Evolutionary conservation across 345 rosid genomes (phyloP).

Genomic region (Lepidium aucheri): DNA sequence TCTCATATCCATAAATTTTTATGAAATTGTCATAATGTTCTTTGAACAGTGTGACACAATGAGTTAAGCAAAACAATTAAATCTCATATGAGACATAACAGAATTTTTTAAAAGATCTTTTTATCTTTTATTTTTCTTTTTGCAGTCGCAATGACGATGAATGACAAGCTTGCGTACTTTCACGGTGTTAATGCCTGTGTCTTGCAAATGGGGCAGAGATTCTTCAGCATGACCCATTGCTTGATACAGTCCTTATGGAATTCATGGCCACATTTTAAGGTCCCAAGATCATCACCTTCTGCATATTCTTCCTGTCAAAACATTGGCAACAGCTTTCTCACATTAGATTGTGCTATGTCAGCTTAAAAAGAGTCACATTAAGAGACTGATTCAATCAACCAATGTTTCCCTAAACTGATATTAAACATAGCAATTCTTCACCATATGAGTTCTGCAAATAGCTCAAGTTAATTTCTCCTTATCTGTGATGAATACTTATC

Average conservation of each 20-base stretch:
- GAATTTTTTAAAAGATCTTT: not conserved
- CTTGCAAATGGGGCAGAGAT: constrained; percentile 86
- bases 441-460: too few species aligned
- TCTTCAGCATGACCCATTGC: constrained; percentile 80
- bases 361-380: not conserved
- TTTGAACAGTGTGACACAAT: constrained; percentile 18
- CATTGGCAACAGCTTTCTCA: not conserved
- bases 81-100: not conserved
- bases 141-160: not conserved
- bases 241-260: constrained; percentile 72
- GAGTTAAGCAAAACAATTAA: not conserved
- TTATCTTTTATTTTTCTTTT: not conserved
- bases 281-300: constrained; percentile 67
- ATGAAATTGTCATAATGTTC: constrained; percentile 15
- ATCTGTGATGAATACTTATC: not conserved
- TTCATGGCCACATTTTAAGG: constrained; percentile 71
- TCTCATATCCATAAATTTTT: constrained; percentile 1
- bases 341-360: not conserved
- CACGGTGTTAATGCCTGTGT: constrained; percentile 47
- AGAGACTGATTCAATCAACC: not conserved
- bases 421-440: not conserved
- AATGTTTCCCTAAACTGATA: not conserved
- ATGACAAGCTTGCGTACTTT: not conserved
- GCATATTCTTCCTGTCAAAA: constrained; percentile 65
- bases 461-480: too few species aligned